Conservation (phyloP, 2,329 filamentous ascomycete species). For the Penicillium glabrum region DNA sequence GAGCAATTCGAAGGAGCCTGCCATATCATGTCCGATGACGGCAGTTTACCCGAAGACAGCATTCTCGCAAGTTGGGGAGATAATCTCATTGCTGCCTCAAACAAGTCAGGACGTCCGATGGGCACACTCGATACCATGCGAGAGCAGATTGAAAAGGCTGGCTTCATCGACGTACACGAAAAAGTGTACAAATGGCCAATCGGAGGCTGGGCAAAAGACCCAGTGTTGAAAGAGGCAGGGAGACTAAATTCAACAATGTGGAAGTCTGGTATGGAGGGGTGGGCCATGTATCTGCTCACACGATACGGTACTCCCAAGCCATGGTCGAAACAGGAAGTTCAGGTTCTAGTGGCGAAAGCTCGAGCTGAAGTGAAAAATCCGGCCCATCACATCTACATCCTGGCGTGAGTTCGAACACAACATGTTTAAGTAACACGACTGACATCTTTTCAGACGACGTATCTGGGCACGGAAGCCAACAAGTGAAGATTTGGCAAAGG, state of each 20-base stretch:
- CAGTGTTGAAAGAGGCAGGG: conserved; percentile 41
- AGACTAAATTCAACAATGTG: conserved; percentile 22
- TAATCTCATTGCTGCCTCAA: conserved; percentile 19
- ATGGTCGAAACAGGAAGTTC: conserved; percentile 16
- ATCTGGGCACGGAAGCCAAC: background rate
- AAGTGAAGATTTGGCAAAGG: background rate
- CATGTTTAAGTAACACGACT: background rate
- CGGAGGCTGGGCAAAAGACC: conserved; percentile 32
- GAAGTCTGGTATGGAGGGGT: conserved; percentile 30
- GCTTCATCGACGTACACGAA: conserved; percentile 34
- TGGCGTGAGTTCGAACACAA: background rate
- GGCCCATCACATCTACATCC: conserved; percentile 5
- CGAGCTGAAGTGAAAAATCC: conserved; percentile 9
- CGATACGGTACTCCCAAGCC: conserved; percentile 14
- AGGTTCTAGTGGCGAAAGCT: conserved; percentile 1
- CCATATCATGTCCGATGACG: conserved; percentile 13
- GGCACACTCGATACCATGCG: background rate
- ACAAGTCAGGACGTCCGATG: background rate
- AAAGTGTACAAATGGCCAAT: conserved; percentile 31
- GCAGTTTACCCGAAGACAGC: conserved; percentile 11
- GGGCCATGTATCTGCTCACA: conserved; percentile 30
- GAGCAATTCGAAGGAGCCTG: conserved; percentile 16
- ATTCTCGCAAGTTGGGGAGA: conserved; percentile 14
- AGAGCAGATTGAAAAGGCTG: conserved; percentile 26
- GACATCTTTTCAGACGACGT: background rate